Percentiles rank a stretch among this genome's conserved stretches.
Conservation (phyloP, 179 eudicot species). For the Beta lomatogona region DNA sequence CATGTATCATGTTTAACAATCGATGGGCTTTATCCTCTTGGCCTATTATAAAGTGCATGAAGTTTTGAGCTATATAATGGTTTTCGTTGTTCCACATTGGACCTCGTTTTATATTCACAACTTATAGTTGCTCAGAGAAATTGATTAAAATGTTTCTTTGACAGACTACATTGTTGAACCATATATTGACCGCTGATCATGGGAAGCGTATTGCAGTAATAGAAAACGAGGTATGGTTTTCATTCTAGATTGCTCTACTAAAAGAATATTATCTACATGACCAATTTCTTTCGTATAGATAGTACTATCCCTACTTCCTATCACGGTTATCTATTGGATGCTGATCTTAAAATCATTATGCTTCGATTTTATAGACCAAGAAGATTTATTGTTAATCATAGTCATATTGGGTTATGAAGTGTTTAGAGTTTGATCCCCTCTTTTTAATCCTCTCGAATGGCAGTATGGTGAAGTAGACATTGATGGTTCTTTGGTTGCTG, state of each 20-base stretch:
- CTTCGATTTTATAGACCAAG: neutral
- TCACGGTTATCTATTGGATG: neutral
- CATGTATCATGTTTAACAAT: neutral
- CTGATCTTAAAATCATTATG: too few species aligned
- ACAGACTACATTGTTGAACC: constrained; percentile 93
- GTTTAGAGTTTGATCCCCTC: neutral
- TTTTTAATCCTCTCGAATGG: constrained; percentile 17
- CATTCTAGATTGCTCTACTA: neutral
- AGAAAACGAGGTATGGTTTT: constrained; percentile 81
- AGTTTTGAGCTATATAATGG: neutral
- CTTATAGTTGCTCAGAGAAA: neutral
- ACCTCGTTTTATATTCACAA: neutral
- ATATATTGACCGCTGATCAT: constrained; percentile 94
- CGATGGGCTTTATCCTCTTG: neutral
- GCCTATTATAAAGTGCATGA: neutral
- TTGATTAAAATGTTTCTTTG: neutral
- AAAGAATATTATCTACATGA: neutral
- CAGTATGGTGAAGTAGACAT: constrained; percentile 99
- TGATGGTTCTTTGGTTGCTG: constrained; percentile 97
- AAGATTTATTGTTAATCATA: neutral
- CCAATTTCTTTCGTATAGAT: neutral
- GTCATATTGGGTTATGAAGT: neutral
- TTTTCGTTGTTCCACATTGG: neutral
- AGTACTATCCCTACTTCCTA: neutral
- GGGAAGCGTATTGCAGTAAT: constrained; percentile 98